phyloP scores from a whole-genome alignment of 2,329 filamentous ascomycete genomes.

The Botrytis cinerea region DNA sequence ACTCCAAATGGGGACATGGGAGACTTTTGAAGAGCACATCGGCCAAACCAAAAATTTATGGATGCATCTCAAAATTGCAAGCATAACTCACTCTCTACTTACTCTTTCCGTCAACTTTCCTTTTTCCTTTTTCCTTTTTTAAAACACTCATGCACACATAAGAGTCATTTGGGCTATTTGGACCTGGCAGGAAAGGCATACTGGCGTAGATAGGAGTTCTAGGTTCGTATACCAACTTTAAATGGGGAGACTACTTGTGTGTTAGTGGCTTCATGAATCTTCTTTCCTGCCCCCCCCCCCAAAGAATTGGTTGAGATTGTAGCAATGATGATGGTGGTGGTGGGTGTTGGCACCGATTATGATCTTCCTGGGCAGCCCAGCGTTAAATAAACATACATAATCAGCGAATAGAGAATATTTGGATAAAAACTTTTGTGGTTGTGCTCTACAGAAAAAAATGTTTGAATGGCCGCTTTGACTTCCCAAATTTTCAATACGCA shows the following conservation, averaged over 20 bases:
- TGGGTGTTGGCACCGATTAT: background rate
- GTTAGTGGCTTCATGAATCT: background rate
- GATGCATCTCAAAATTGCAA: slow-evolving; percentile 9
- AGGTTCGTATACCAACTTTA: slow-evolving; percentile 9
- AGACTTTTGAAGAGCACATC: background rate
- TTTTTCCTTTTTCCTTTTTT: slow-evolving; percentile 9
- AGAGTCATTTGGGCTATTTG: slow-evolving; percentile 10
- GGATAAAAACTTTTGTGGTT: background rate
- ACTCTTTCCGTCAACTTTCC: slow-evolving; percentile 1
- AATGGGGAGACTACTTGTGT: slow-evolving; percentile 1
- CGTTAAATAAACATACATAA: background rate
- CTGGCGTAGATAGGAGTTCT: background rate
- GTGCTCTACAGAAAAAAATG: background rate
- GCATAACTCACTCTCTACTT: background rate
- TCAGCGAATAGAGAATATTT: background rate
- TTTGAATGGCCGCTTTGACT: background rate
- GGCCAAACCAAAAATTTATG: background rate
- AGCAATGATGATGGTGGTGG: background rate
- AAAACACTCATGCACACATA: background rate
- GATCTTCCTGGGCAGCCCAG: background rate
- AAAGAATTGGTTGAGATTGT: slow-evolving; percentile 2
- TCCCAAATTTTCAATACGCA: background rate
- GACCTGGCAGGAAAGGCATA: slow-evolving; percentile 14
- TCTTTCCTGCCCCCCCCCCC: background rate
- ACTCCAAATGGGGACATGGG: background rate